Percentiles rank a stretch among this genome's conserved stretches.
Conservation (phyloP, 1,284 basidiomycete genomes). For the Trametes pubescens region DNA sequence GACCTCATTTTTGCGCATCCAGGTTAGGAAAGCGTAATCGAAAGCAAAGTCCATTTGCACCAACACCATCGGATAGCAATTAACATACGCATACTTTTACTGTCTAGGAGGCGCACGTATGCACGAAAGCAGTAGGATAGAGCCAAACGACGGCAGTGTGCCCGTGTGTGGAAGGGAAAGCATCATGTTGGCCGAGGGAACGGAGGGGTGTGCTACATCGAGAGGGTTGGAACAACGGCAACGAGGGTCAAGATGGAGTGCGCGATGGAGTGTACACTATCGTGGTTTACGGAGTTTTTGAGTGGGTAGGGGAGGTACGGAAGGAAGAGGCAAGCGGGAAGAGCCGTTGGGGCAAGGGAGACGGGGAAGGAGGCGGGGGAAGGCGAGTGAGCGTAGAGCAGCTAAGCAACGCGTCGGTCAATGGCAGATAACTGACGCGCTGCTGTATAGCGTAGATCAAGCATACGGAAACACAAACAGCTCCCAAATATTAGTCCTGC, state of each 20-base stretch:
- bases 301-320: conserved; percentile 16
- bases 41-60: conserved; percentile 34
- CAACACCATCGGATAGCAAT: conserved; percentile 34
- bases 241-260: conserved; percentile 28
- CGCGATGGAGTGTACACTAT: conserved; percentile 30
- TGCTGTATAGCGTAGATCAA: conserved; percentile 19
- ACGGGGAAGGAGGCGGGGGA: background rate
- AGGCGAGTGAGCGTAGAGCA: conserved; percentile 11
- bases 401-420: conserved; percentile 4
- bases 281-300: conserved; percentile 29
- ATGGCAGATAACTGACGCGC: conserved; percentile 6
- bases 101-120: conserved; percentile 43
- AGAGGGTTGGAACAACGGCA: conserved; percentile 27
- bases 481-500: conserved; percentile 40
- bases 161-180: conserved; percentile 31
- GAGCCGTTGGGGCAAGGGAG: conserved; percentile 3
- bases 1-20: conserved; percentile 5
- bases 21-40: conserved; percentile 13
- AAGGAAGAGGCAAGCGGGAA: conserved; percentile 16
- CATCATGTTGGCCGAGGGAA: conserved; percentile 34
- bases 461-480: conserved; percentile 20
- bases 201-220: conserved; percentile 32
- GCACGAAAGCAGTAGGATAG: conserved; percentile 45
- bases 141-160: conserved; percentile 33
- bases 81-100: conserved; percentile 43